Evolutionary conservation across 2,329 filamentous ascomycete genomes (phyloP), one percentile per base, ranked within the genome.

Genomic region (Fusarium pseudocircinatum): DNA sequence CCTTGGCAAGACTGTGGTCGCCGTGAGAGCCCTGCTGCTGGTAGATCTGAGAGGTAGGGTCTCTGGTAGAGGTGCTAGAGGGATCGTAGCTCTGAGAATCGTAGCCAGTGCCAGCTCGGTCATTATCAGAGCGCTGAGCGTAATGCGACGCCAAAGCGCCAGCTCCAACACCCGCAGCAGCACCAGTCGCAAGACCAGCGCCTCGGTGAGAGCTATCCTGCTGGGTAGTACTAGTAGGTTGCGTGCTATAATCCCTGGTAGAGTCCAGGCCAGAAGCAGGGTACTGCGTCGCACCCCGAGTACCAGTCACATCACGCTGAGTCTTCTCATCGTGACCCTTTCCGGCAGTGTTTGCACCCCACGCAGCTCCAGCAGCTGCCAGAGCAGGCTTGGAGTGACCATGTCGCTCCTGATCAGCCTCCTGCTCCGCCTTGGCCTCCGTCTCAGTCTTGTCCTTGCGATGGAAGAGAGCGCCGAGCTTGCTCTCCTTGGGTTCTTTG

Each of bases 331-430:
- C 70, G 2, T 67, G 28, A 4, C 54, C 73, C 16, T 46, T 28
- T 1, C 67, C 60, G 26, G 73, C 73, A 52, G 73, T 44, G 37
- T 67, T 70, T 0, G 70, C 58, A 34, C 68, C 65, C 22, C 62
- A 54, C 0, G 50, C 74, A 30, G 62, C 70, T 14, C 70, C 73
- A 28, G 74, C 71, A 6, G 66, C 70, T n/a, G 64, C 74, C 1
- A 75, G 9, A 11, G 68, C 70, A 39, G 73, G 64, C 34, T 63
- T 74, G 7, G 70, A 65, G 7, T 43, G 46, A 4, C 67, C 60
- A 9, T 74, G 54, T 32, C 44, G 47, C 7, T 74, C 61, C 2
- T 57, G 43, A 13, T 49, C 40, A n/a, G 44, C 32, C 4, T 60
- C 52, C 24, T 68, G 60, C 18, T 68, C 60, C 6, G 40, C n/a